Evolutionary conservation across 73 alveolate genomes (phyloP).

Genomic region (Durusdinium trenchii): DNA sequence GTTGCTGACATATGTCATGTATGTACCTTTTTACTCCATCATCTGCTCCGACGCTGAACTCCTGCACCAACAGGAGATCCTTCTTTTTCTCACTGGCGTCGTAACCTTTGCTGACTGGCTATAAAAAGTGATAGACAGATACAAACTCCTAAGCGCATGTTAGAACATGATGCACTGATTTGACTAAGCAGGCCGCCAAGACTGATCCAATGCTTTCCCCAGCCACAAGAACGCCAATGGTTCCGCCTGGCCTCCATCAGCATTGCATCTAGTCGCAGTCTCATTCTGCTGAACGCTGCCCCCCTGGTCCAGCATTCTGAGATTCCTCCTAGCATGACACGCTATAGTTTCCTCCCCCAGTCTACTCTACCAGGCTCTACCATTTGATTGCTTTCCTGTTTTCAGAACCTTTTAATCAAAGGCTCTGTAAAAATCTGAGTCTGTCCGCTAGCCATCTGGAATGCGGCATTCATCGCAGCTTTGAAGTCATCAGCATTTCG

Average conservation of each 20-base stretch:
- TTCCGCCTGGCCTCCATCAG: background rate
- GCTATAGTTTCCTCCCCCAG: background rate
- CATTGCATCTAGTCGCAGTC: background rate
- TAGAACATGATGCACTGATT: too few species aligned
- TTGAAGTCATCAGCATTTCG: background rate
- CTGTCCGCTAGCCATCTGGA: background rate
- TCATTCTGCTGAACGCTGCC: background rate
- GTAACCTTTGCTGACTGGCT: background rate
- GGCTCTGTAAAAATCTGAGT: background rate
- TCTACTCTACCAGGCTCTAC: background rate
- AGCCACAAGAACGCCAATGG: background rate
- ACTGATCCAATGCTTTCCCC: background rate
- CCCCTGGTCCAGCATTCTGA: background rate
- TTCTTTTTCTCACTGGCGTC: conserved; percentile 22
- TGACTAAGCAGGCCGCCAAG: too few species aligned
- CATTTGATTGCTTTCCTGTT: background rate
- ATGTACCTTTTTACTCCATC: too few species aligned
- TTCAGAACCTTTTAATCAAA: background rate
- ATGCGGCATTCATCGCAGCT: background rate
- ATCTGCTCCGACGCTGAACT: conserved; percentile 3
- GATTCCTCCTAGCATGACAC: background rate
- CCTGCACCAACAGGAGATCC: conserved; percentile 24
- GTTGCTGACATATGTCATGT: too few species aligned
- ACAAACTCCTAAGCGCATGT: background rate
- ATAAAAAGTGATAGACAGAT: background rate